A percentile compares a stretch with the other conserved stretches of the same genome.
Evolutionary conservation across 208 protist genomes (phyloP).

Genomic region (Paratrypanosoma confusum): DNA sequence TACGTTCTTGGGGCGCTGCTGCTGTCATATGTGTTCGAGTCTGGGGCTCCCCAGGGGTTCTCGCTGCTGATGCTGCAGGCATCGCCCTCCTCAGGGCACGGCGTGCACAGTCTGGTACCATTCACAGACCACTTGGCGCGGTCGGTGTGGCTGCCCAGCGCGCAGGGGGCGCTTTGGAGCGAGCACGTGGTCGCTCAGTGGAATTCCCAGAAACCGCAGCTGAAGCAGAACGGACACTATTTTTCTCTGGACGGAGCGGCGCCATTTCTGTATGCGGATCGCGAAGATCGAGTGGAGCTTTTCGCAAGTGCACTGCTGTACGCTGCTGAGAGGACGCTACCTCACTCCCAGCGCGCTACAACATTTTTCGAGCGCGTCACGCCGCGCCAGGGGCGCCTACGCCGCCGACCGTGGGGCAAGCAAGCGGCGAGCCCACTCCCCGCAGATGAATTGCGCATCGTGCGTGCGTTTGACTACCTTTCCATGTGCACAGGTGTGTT

Average conservation of each 20-base stretch:
- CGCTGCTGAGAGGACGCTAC: conserved; percentile 16
- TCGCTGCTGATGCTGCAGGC: conserved; percentile 54
- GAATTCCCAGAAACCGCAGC: conserved; percentile 28
- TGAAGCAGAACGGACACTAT: conserved; percentile 8
- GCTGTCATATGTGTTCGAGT: conserved; percentile 30
- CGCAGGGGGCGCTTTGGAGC: conserved; percentile 34
- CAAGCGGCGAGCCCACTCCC: no score
- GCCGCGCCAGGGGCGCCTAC: no score
- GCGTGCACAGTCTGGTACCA: conserved; percentile 24
- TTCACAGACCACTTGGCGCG: conserved; percentile 32
- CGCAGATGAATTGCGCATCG: no score
- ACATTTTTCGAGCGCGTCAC: no score
- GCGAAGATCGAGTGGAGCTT: conserved; percentile 51
- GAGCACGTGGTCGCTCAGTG: conserved; percentile 66
- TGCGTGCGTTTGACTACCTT: no score
- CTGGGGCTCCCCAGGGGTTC: conserved; percentile 58
- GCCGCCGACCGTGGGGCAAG: no score
- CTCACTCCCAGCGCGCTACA: no score
- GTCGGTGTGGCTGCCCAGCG: conserved; percentile 19
- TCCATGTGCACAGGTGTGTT: no score
- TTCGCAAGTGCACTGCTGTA: conserved; percentile 32
- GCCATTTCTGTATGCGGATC: conserved; percentile 31
- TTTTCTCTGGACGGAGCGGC: conserved; percentile 25
- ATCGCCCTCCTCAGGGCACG: conserved; percentile 14
- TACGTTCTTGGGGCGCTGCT: conserved; percentile 40